Conservation (phyloP, 768 basidiomycete genomes). For the Boletus huronensis region DNA sequence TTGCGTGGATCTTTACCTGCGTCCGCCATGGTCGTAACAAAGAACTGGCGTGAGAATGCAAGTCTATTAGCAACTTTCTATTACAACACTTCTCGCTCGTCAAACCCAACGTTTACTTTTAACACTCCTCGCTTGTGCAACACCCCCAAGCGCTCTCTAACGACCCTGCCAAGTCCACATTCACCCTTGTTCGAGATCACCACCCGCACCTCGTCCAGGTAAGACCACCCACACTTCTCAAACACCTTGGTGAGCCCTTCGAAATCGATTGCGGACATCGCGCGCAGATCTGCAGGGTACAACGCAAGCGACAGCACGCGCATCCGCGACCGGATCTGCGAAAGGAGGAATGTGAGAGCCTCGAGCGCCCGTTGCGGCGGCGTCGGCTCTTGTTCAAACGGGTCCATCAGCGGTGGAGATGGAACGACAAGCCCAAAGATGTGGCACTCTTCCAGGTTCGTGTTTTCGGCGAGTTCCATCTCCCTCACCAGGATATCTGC, state of each 20-base stretch:
- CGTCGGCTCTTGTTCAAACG: slow-evolving; percentile 16
- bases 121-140: slow-evolving; percentile 28
- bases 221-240: slow-evolving; percentile 19
- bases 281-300: slow-evolving; percentile 31
- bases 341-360: slow-evolving; percentile 26
- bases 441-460: slow-evolving; percentile 27
- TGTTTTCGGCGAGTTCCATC: slow-evolving; percentile 26
- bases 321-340: slow-evolving; percentile 27
- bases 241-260: slow-evolving; percentile 27
- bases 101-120: slow-evolving; percentile 30
- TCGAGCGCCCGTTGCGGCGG: slow-evolving; percentile 14
- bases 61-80: slow-evolving; percentile 1
- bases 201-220: slow-evolving; percentile 25
- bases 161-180: slow-evolving; percentile 21
- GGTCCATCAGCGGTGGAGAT: slow-evolving; percentile 26
- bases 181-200: slow-evolving; percentile 33
- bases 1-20: slow-evolving; percentile 39
- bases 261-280: slow-evolving; percentile 28
- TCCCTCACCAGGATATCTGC: slow-evolving; percentile 27
- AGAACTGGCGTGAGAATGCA: slow-evolving; percentile 19
- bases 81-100: slow-evolving; percentile 30
- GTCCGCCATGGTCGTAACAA: slow-evolving; percentile 49
- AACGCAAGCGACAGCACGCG: slow-evolving; percentile 30
- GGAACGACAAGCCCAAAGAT: slow-evolving; percentile 33
- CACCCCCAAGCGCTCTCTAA: slow-evolving; percentile 19